Evolutionary conservation across 352 stramenopile genomes (phyloP).

Genomic region (Globisporangium polare): DNA sequence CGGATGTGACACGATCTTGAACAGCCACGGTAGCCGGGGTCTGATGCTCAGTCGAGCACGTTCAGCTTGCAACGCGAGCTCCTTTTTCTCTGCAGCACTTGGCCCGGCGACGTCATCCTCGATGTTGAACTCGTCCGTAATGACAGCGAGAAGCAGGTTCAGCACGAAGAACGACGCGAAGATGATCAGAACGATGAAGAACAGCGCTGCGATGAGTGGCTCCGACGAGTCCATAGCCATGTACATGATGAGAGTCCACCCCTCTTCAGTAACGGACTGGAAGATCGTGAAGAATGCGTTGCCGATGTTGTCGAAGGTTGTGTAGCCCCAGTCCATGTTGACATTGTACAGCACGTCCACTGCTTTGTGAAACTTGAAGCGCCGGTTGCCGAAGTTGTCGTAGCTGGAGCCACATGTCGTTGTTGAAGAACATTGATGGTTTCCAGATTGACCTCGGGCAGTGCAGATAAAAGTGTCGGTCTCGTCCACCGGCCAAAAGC

Average conservation of each 20-base stretch:
- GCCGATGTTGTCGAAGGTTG: constrained; percentile 92
- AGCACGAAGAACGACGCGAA: constrained; percentile 94
- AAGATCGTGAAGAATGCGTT: constrained; percentile 92
- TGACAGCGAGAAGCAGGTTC: constrained; percentile 90
- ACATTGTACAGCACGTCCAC: constrained; percentile 53
- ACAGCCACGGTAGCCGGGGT: constrained; percentile 34
- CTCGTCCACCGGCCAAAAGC: constrained; percentile 91
- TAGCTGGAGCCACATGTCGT: constrained; percentile 67
- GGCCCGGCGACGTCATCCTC: constrained; percentile 36
- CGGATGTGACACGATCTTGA: constrained; percentile 53
- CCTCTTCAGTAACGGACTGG: constrained; percentile 92
- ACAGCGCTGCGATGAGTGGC: constrained; percentile 63
- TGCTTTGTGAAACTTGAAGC: constrained; percentile 44
- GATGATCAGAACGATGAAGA: constrained; percentile 90
- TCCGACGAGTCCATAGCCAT: constrained; percentile 67
- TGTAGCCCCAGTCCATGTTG: constrained; percentile 87
- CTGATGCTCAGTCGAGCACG: constrained; percentile 28
- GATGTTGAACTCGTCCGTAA: constrained; percentile 88
- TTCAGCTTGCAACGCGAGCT: constrained; percentile 24
- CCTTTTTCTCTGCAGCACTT: constrained; percentile 29
- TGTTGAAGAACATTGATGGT: constrained; percentile 37
- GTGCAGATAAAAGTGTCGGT: constrained; percentile 75
- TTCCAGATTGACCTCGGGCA: constrained; percentile 30
- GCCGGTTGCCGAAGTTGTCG: constrained; percentile 60
- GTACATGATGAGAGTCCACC: constrained; percentile 93